Evolutionary conservation across 805 yeast species (phyloP).

Genomic region (Metschnikowia continentalis): DNA sequence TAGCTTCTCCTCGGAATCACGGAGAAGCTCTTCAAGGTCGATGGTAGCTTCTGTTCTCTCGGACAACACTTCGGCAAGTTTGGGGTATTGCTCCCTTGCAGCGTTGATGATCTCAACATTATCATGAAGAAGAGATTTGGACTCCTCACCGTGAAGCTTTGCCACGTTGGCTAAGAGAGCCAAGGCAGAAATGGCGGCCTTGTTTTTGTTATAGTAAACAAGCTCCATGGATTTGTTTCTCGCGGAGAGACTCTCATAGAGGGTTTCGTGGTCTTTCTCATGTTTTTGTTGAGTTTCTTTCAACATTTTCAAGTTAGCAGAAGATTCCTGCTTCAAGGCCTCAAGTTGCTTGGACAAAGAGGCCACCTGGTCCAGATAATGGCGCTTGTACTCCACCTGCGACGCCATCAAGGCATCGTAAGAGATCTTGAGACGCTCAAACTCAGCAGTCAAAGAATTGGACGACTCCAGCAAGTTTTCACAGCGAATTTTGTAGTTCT

Average conservation of each 20-base stretch:
- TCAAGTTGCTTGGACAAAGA: slow-evolving; percentile 35
- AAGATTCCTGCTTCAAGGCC: slow-evolving; percentile 32
- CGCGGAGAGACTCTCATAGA: slow-evolving; percentile 45
- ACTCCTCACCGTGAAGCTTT: slow-evolving; percentile 46
- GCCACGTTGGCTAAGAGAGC: slow-evolving; percentile 42
- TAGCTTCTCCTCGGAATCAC: slow-evolving; percentile 30
- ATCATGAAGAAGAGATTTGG: slow-evolving; percentile 41
- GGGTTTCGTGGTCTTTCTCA: slow-evolving; percentile 48
- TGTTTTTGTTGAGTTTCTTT: slow-evolving; percentile 35
- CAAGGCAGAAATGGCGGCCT: slow-evolving; percentile 39
- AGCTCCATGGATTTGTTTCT: slow-evolving; percentile 48
- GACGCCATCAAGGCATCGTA: slow-evolving; percentile 54
- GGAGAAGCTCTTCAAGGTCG: slow-evolving; percentile 32
- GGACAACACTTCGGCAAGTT: slow-evolving; percentile 28
- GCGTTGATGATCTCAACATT: slow-evolving; percentile 43
- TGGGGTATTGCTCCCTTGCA: slow-evolving; percentile 36
- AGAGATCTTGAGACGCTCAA: slow-evolving; percentile 51
- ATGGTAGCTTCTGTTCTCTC: slow-evolving; percentile 26
- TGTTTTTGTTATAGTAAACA: slow-evolving; percentile 46
- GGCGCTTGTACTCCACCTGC: slow-evolving; percentile 49
- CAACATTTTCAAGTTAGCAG: slow-evolving; percentile 33
- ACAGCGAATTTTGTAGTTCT: slow-evolving; percentile 48
- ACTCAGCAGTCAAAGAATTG: slow-evolving; percentile 44
- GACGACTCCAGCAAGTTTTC: slow-evolving; percentile 46
- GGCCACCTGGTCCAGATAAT: slow-evolving; percentile 43